Base-by-base conservation (phyloP, 805 yeast species). In the Tetrapisispora namnaoensis region DNA sequence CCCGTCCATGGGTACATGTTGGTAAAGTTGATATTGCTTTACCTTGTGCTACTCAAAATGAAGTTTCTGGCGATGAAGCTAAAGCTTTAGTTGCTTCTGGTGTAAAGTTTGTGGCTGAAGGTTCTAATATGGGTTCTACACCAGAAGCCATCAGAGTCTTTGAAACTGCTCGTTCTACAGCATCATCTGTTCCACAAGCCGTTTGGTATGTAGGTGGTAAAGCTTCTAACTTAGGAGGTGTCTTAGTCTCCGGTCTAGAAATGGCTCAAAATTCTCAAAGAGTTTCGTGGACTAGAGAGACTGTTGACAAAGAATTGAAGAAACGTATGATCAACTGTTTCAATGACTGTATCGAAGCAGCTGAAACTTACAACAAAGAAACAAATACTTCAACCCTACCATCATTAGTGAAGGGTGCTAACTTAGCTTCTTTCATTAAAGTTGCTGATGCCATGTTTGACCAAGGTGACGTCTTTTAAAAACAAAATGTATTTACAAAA, bases 161-260 rank as follows among this genome's bases (percentile, higher is more conserved):
- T 63, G 99, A 91, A 80, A 86, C 84, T 62, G 80, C 77, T 70
- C 81, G 91, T 76, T 42, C 68, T 40, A 57, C 70, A 47, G 63
- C 70, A 43, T 64, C 72, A 51, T 58, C 74, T 50, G 47, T 49
- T 35, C 71, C 70, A 60, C 57, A 63, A 43, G 74, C 80, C 53
- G 86, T 89, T 72, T 91, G 99, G 99, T 91, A 90, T 75, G 98
- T 95, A 64, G 97, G 97, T 69, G 98, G 97, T 74, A 91, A 91
- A 81, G 97, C 97, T 61, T 91, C 97, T 65, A 91, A 91, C 82
- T 85, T 95, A 76, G 99, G 98, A 76, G 99, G 99, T 82, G 99
- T 91, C 62, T 95, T 96, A 51, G 97, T 90, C 51, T 88, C 96
- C 51, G 98, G 97, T 67, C 79, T 91, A 59, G 99, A 91, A 79